A percentile compares a stretch with the other conserved stretches of the same genome.
These are phyloP conservation scores for Epichloe bromicola DNA, from an alignment of 2,329 filamentous ascomycete genomes.

Conservation along the genomic window DNA sequence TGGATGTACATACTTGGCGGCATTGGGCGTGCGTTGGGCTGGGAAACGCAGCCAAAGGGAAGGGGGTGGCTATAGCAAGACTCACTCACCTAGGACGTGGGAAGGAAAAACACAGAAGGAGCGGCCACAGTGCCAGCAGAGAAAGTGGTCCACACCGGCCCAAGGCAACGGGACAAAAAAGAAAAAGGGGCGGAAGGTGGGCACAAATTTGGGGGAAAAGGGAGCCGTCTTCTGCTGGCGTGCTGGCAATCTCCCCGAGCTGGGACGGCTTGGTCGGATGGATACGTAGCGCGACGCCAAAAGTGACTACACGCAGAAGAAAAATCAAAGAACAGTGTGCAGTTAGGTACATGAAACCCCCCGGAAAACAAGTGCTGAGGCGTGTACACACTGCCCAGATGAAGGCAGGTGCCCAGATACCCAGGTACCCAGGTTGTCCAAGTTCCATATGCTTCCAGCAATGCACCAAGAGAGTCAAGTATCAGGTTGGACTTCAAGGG, in stretches of 20 bases:
- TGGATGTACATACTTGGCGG: neutral
- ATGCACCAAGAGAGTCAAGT: too few relatives aligned
- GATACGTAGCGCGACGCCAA: neutral
- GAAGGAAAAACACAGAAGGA: neutral
- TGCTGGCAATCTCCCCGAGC: slow-evolving; percentile 2
- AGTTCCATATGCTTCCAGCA: too few relatives aligned
- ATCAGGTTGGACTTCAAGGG: too few relatives aligned
- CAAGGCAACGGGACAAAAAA: slow-evolving; percentile 4
- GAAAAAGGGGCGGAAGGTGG: neutral
- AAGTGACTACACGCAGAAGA: neutral
- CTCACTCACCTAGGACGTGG: too few relatives aligned
- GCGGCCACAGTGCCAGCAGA: neutral
- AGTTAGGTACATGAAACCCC: too few relatives aligned
- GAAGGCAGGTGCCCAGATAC: too few relatives aligned
- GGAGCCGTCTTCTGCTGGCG: neutral
- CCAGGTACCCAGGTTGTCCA: too few relatives aligned
- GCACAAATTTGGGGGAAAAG: neutral
- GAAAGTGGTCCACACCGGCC: neutral
- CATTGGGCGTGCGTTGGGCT: neutral
- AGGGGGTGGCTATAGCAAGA: neutral
- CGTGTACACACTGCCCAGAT: too few relatives aligned
- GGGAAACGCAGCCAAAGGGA: neutral
- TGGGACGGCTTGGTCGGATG: neutral
- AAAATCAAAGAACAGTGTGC: too few relatives aligned
- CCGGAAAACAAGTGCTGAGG: too few relatives aligned